These are phyloP conservation scores for Moringa oleifera DNA, from an alignment of 345 rosid genomes.

Conservation along the genomic window DNA sequence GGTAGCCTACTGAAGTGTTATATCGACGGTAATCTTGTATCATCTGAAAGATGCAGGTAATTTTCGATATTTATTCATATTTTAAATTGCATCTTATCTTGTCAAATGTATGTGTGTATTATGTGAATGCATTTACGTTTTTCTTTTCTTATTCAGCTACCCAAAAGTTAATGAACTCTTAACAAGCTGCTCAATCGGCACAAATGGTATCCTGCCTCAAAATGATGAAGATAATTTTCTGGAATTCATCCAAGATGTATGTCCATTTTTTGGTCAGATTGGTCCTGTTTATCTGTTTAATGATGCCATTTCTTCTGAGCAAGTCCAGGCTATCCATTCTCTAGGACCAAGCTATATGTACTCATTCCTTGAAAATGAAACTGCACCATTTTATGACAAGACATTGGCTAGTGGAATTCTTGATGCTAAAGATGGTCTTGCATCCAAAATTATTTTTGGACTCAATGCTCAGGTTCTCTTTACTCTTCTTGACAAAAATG, in stretches of 20 bases:
- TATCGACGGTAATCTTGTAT: constrained; percentile 74
- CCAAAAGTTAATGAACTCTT: constrained; percentile 77
- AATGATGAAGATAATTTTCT: constrained; percentile 48
- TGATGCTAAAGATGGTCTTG: constrained; percentile 91
- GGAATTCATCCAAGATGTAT: constrained; percentile 43
- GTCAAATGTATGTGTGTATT: constrained; percentile 1
- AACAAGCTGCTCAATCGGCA: constrained; percentile 74
- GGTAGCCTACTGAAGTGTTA: constrained; percentile 87
- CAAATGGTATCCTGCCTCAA: constrained; percentile 45
- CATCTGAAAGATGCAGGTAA: constrained; percentile 98
- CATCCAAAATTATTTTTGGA: constrained; percentile 83
- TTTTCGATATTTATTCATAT: neutral
- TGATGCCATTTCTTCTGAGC: constrained; percentile 83
- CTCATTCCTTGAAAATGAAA: constrained; percentile 81
- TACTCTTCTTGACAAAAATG: constrained; percentile 2
- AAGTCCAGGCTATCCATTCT: constrained; percentile 65
- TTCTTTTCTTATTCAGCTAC: constrained; percentile 53
- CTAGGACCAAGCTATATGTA: constrained; percentile 98
- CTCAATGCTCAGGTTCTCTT: constrained; percentile 83
- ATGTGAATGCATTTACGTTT: constrained; percentile 3
- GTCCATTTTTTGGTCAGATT: constrained; percentile 82
- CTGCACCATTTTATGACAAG: constrained; percentile 43
- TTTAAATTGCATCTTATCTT: neutral
- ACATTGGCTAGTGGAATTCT: constrained; percentile 71
- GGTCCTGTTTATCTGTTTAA: constrained; percentile 86